Conservation (phyloP, 371 early-diverging fungal species). For the Mucor mucedo region DNA sequence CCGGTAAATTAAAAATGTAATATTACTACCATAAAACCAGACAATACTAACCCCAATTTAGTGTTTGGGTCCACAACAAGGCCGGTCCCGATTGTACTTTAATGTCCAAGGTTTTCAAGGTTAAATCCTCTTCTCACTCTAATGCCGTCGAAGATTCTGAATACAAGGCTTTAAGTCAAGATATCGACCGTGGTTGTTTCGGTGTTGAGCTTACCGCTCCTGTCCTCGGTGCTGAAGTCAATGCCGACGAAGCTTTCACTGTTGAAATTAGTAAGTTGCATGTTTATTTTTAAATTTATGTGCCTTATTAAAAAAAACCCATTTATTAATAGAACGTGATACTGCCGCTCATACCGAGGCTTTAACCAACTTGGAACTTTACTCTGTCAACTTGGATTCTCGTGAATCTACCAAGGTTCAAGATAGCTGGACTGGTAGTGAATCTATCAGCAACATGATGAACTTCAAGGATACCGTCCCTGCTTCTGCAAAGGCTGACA, state of each 20-base stretch:
- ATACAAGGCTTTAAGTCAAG: conserved; percentile 28
- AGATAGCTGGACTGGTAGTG: conserved; percentile 39
- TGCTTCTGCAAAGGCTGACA: conserved; percentile 26
- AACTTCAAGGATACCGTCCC: conserved; percentile 50
- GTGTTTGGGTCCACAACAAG: conserved; percentile 49
- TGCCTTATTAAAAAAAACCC: not conserved
- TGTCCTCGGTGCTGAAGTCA: conserved; percentile 35
- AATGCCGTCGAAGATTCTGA: conserved; percentile 45
- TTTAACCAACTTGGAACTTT: conserved; percentile 38
- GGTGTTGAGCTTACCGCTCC: conserved; percentile 47
- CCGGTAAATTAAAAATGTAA: conserved; percentile 39
- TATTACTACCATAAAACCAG: not conserved
- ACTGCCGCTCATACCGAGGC: conserved; percentile 44
- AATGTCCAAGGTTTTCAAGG: conserved; percentile 58
- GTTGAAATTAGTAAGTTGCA: conserved; percentile 36
- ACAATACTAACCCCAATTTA: conserved; percentile 17
- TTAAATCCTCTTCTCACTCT: conserved; percentile 39
- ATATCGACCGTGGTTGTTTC: conserved; percentile 56
- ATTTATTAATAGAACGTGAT: conserved; percentile 35
- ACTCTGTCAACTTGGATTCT: conserved; percentile 40
- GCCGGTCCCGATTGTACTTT: conserved; percentile 56
- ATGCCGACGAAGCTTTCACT: conserved; percentile 23
- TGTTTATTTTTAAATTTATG: not conserved
- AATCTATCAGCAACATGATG: conserved; percentile 32
- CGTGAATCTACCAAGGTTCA: conserved; percentile 42